Conservation (phyloP, 495 filamentous ascomycete genomes). For the Penicillium tannophilum region DNA sequence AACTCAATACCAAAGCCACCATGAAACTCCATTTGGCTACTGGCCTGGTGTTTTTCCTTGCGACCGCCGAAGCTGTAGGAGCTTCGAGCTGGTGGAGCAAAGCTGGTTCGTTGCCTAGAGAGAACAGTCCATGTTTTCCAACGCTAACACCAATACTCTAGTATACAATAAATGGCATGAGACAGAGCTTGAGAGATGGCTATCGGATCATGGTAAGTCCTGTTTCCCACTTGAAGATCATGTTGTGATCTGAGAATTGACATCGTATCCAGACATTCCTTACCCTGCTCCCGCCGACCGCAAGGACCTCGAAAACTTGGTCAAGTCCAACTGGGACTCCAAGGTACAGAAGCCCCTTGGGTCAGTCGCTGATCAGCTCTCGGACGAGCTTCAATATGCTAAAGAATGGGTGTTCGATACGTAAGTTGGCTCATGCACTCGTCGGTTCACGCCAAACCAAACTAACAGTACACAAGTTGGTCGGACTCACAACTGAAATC, state of each 20-base stretch:
- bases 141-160: slow-evolving; percentile 37
- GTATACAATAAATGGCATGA: slow-evolving; percentile 99
- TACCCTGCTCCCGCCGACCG: slow-evolving; percentile 84
- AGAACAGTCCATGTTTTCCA: background rate
- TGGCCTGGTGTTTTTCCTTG: slow-evolving; percentile 69
- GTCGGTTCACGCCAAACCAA: background rate
- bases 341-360: slow-evolving; percentile 71
- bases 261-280: slow-evolving; percentile 63
- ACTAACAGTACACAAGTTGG: slow-evolving; percentile 55
- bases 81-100: slow-evolving; percentile 81
- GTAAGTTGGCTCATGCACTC: slow-evolving; percentile 50
- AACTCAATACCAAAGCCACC: slow-evolving; percentile 19
- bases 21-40: slow-evolving; percentile 77
- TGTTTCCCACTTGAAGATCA: background rate
- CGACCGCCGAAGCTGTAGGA: slow-evolving; percentile 63
- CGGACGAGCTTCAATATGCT: slow-evolving; percentile 67
- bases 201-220: slow-evolving; percentile 71
- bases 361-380: slow-evolving; percentile 71
- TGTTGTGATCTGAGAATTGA: slow-evolving; percentile 18
- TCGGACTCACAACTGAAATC: slow-evolving; percentile 85
- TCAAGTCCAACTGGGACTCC: slow-evolving; percentile 85
- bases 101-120: slow-evolving; percentile 61
- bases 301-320: slow-evolving; percentile 78
- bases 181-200: slow-evolving; percentile 96
- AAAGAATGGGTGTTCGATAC: slow-evolving; percentile 94